Percentiles rank a stretch among this genome's conserved stretches.
Conservation (phyloP, 345 rosid genomes). For the thale cress (Arabidopsis thaliana) region TAIR10.1 NC_003070.9:9858001-9858500, state of each 20-base stretch:
- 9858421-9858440: slow-evolving; percentile 22
- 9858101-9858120: slow-evolving; percentile 28
- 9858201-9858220: slow-evolving; percentile 29
- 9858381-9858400: slow-evolving; percentile 6
- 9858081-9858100: slow-evolving; percentile 86
- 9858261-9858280: slow-evolving; percentile 23
- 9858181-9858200: slow-evolving; percentile 19
- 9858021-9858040: slow-evolving; percentile 80
- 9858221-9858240: slow-evolving; percentile 5
- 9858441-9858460: slow-evolving; percentile 5
- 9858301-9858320: slow-evolving; percentile 18
- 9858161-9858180: slow-evolving; percentile 27
- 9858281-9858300: slow-evolving; percentile 1
- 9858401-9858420: slow-evolving; percentile 5
- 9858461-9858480: slow-evolving; percentile 20
- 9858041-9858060: slow-evolving; percentile 88
- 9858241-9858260: slow-evolving; percentile 14
- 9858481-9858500: slow-evolving; percentile 20
- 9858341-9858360: slow-evolving; percentile 1
- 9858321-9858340: slow-evolving; percentile 19
- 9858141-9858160: slow-evolving; percentile 17
- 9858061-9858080: slow-evolving; percentile 79
- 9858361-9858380: not conserved
- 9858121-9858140: slow-evolving; percentile 19
- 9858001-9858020: slow-evolving; percentile 50